Conservation (phyloP, 177 flowering plant species). For the Vitis hybrid region DNA sequence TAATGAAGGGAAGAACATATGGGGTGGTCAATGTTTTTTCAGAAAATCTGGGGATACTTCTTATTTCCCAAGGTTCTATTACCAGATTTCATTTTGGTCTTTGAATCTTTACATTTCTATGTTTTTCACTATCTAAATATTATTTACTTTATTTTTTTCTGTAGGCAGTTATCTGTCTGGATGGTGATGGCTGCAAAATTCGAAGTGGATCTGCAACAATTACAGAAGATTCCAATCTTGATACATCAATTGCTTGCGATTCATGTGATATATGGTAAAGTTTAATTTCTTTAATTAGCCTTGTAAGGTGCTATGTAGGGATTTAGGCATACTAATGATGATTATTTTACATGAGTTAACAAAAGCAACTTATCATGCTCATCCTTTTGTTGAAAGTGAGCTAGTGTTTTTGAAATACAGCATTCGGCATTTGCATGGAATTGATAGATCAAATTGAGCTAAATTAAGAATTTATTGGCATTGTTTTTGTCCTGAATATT, state of each 20-base stretch:
- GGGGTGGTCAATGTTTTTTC: background rate
- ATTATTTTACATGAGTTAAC: no score
- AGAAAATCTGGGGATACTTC: background rate
- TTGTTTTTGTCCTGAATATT: no score
- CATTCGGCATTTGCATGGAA: no score
- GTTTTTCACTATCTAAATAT: constrained; percentile 12
- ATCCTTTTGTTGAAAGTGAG: no score
- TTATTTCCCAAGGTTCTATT: background rate
- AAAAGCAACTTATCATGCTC: no score
- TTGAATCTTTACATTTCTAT: constrained; percentile 7
- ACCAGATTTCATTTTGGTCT: constrained; percentile 7
- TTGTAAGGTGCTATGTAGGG: no score
- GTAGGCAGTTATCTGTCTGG: constrained; percentile 98
- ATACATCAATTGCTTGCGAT: constrained; percentile 99
- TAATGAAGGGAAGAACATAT: background rate
- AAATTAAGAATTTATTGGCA: no score
- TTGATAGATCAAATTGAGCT: no score
- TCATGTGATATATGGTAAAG: constrained; percentile 89
- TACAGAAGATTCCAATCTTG: constrained; percentile 63
- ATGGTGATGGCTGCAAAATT: constrained; percentile 92
- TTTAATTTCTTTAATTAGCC: background rate
- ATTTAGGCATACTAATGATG: no score
- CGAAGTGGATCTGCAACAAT: constrained; percentile 45
- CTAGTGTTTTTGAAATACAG: no score
- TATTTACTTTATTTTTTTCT: constrained; percentile 24